These are phyloP conservation scores for Fusarium chuoi DNA, from an alignment of 2,329 filamentous ascomycete species.

Conservation along the genomic window DNA sequence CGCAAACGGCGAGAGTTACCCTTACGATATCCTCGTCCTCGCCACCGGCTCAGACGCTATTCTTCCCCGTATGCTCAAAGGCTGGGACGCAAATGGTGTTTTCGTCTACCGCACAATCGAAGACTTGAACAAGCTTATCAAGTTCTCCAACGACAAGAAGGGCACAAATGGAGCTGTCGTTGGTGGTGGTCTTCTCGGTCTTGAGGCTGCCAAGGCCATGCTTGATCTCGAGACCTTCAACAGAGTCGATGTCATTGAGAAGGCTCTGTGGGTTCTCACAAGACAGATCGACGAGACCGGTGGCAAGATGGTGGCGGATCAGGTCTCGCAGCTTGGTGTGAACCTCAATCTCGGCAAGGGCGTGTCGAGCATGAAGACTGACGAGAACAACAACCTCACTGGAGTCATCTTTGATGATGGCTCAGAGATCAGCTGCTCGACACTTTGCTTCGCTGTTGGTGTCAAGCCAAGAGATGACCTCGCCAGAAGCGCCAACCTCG, in stretches of 20 bases:
- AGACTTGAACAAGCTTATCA: constrained; percentile 81
- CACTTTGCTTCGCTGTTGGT: constrained; percentile 90
- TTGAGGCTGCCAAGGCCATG: constrained; percentile 93
- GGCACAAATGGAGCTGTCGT: constrained; percentile 80
- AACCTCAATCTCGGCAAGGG: constrained; percentile 83
- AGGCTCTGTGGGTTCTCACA: constrained; percentile 84
- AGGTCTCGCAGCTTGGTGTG: constrained; percentile 80
- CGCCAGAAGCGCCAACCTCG: constrained; percentile 74
- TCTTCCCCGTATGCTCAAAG: constrained; percentile 76
- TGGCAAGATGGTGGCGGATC: constrained; percentile 82
- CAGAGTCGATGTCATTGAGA: constrained; percentile 81
- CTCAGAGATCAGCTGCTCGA: constrained; percentile 78
- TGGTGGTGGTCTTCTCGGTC: constrained; percentile 83
- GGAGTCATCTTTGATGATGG: constrained; percentile 86
- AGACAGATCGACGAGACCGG: constrained; percentile 86
- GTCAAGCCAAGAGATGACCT: constrained; percentile 84
- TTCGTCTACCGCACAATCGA: constrained; percentile 91
- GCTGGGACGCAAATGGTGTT: constrained; percentile 81
- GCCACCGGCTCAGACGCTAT: constrained; percentile 89
- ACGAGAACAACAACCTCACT: constrained; percentile 72
- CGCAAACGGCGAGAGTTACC: constrained; percentile 73
- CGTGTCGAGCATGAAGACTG: constrained; percentile 76
- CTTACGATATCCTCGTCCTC: constrained; percentile 84
- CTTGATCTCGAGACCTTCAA: constrained; percentile 81
- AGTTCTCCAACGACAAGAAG: constrained; percentile 73